A percentile compares a stretch with the other conserved stretches of the same genome.
Evolutionary conservation across 2,329 filamentous ascomycete species (phyloP).

Genomic region (Volutella citrinella): DNA sequence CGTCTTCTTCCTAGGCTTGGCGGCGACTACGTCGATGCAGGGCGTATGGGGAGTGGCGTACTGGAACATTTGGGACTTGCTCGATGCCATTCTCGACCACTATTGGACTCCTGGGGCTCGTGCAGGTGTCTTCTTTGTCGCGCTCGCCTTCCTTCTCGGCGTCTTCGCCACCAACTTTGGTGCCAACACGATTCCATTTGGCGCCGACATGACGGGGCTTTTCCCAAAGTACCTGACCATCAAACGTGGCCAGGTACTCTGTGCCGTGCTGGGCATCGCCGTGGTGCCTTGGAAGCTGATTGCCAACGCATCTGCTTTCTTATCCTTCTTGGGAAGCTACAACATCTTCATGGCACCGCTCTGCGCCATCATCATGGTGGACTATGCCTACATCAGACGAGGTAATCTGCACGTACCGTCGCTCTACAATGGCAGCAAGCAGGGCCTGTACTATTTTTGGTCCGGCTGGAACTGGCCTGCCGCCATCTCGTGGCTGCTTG

Average conservation of each 20-base stretch:
- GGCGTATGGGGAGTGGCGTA: conserved; percentile 31
- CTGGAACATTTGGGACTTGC: conserved; percentile 36
- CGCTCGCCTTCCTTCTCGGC: conserved; percentile 19
- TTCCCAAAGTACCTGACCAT: conserved; percentile 31
- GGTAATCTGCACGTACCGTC: conserved; percentile 29
- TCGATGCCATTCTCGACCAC: conserved; percentile 34
- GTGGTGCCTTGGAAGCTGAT: conserved; percentile 32
- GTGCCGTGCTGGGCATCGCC: conserved; percentile 26
- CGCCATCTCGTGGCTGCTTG: conserved; percentile 22
- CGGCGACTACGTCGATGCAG: conserved; percentile 30
- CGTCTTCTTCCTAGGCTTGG: conserved; percentile 28
- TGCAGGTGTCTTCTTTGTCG: conserved; percentile 30
- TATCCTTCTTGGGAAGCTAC: conserved; percentile 25
- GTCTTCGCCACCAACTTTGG: conserved; percentile 24
- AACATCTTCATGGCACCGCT: conserved; percentile 27
- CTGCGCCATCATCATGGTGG: conserved; percentile 30
- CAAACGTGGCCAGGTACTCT: conserved; percentile 29
- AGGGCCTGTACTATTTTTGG: conserved; percentile 30
- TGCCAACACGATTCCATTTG: conserved; percentile 32
- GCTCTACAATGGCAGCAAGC: conserved; percentile 25
- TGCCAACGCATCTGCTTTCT: conserved; percentile 18
- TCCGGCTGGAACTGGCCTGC: conserved; percentile 30
- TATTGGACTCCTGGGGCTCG: conserved; percentile 28
- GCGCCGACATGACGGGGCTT: conserved; percentile 31
- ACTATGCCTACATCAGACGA: conserved; percentile 31